Percentiles rank a stretch among this genome's conserved stretches.
These are phyloP conservation scores for Stemphylium beticola DNA, from an alignment of 2,329 filamentous ascomycete genomes.

Conservation along the genomic window DNA sequence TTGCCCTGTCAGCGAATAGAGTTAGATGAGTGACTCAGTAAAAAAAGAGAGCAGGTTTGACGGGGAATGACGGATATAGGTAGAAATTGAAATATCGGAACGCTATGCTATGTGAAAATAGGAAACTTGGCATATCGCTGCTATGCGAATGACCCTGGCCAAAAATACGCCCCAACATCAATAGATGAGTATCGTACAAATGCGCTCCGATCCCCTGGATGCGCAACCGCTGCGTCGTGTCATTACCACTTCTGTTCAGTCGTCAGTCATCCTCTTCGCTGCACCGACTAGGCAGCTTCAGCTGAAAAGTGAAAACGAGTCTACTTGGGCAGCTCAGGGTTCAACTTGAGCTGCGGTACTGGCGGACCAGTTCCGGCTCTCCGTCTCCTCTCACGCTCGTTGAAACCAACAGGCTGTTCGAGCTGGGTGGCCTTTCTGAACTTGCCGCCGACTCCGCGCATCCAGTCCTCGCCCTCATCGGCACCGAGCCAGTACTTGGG, in stretches of 20 bases:
- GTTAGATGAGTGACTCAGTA: not conserved
- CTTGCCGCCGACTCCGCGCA: slow-evolving; percentile 66
- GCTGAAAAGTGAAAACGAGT: not conserved
- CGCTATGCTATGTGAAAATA: slow-evolving; percentile 3
- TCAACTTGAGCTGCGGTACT: slow-evolving; percentile 43
- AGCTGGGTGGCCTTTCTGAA: slow-evolving; percentile 59
- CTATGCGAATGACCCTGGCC: not conserved
- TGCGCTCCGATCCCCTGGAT: slow-evolving; percentile 3
- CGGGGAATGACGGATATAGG: not conserved
- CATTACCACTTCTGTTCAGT: slow-evolving; percentile 11
- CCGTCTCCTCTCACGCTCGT: slow-evolving; percentile 65
- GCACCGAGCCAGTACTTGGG: slow-evolving; percentile 82
- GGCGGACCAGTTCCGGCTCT: slow-evolving; percentile 67
- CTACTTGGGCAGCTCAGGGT: slow-evolving; percentile 31
- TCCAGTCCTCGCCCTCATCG: slow-evolving; percentile 70
- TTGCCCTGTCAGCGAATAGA: not conserved
- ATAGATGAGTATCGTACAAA: slow-evolving; percentile 12
- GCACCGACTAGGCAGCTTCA: not conserved
- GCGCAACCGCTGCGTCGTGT: slow-evolving; percentile 6
- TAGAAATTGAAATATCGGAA: not conserved
- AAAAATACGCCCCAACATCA: slow-evolving; percentile 4
- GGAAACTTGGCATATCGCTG: not conserved
- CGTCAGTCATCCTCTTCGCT: slow-evolving; percentile 10
- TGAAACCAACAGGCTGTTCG: slow-evolving; percentile 52
- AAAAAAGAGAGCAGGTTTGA: not conserved